Evolutionary conservation across 257 asterid species (phyloP), one percentile per base, ranked within the genome.

Genomic region (Solanum clarkiae): DNA sequence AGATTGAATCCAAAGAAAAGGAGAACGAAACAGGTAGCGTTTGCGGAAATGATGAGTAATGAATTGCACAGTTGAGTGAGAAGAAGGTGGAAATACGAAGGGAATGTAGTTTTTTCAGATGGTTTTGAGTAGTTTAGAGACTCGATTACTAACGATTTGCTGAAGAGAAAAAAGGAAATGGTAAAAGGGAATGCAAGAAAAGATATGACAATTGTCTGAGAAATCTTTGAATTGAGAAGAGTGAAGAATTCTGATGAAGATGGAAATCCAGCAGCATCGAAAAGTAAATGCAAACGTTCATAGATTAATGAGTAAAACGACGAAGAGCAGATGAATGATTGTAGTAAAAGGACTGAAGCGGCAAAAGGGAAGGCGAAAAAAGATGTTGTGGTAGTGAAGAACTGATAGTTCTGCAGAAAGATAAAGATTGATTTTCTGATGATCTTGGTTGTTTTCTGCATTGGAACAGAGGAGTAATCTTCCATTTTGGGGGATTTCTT

Each of bases 241-340:
- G 88, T 44, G 87, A 92, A 92, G 69, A 96, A 90, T 5, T 87
- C 91, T 4, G 95, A 92, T 2, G 95, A 90, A 0, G 92, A 89
- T 0, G 98, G 98, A 81, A 94, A 90, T 2, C 97, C 99, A 5
- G 97, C 91, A 1, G 97, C 94, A n/a, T 92, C 89, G 54, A 93
- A 92, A 18, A 94, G 87, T 2, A 93, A 84, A 8, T 81, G 86
- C 14, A 95, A 66, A 5, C 96, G 94, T 70, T 75, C 87, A 11
- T 92, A 92, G 87, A 95, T 84, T 11, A 88, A 29, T 0, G 87
- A 89, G 57, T 89, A 90, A 6, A 92, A 90, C 8, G 85, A 71
- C 0, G 93, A 95, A 0, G 94, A 86, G 1, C 93, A 89, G 81
- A 90, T 9, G 45, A 90, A 88, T 62, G 96, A 56, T 56, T 88